A percentile compares a stretch with the other conserved stretches of the same genome.
Conservation (phyloP, 441 rosid genomes). For the Pelargonium cotyledonis region DNA sequence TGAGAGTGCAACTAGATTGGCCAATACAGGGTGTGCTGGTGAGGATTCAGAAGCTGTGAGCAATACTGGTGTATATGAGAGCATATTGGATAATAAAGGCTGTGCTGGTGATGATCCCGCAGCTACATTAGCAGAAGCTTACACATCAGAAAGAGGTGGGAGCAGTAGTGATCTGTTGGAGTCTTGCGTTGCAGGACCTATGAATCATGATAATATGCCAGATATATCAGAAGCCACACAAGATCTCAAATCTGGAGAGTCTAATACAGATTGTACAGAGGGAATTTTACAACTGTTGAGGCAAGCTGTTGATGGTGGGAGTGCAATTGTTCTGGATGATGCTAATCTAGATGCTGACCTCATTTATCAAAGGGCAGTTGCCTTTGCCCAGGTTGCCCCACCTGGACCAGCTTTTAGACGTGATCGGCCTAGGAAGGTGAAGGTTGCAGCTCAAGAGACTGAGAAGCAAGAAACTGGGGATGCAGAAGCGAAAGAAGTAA, state of each 20-base stretch:
- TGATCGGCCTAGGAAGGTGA: constrained; percentile 23
- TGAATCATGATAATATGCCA: constrained; percentile 12
- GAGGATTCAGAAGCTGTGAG: constrained; percentile 21
- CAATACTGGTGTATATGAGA: constrained; percentile 10
- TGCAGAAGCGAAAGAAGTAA: constrained; percentile 24
- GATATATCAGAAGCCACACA: constrained; percentile 22
- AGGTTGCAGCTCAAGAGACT: constrained; percentile 24
- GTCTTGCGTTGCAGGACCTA: constrained; percentile 10
- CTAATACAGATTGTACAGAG: constrained; percentile 24
- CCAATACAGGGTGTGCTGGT: constrained; percentile 15
- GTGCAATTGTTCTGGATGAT: constrained; percentile 47
- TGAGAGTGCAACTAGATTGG: constrained; percentile 8
- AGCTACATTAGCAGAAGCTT: constrained; percentile 12
- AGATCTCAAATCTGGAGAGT: constrained; percentile 18
- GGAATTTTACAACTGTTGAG: constrained; percentile 43
- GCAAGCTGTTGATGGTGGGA: constrained; percentile 64
- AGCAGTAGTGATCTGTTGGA: constrained; percentile 12
- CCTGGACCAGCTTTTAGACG: constrained; percentile 51
- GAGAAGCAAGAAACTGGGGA: constrained; percentile 34
- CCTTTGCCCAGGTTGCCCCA: constrained; percentile 51
- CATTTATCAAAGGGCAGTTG: constrained; percentile 45
- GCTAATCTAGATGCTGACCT: constrained; percentile 52
- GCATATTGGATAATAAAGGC: constrained; percentile 10
- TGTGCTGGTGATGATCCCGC: constrained; percentile 20
- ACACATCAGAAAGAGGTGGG: constrained; percentile 14